Conservation (phyloP, 73 alveolate genomes). For the Tetrahymena malaccensis region DNA sequence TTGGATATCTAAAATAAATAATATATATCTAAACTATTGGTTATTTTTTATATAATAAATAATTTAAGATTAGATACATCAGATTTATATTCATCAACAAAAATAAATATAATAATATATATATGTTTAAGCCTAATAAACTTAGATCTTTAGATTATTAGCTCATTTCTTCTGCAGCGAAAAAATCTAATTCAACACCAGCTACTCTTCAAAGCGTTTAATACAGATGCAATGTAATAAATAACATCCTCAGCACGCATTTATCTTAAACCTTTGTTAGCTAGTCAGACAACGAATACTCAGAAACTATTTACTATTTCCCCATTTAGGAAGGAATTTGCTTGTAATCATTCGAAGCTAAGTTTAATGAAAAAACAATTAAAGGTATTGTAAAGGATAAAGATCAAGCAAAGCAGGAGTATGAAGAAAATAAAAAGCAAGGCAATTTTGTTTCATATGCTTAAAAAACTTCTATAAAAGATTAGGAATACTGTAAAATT, state of each 20-base stretch:
- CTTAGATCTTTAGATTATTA: not conserved
- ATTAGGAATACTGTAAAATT: not conserved
- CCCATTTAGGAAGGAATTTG: not conserved
- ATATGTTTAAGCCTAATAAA: not conserved
- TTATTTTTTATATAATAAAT: too few relatives aligned
- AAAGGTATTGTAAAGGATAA: conserved; percentile 11
- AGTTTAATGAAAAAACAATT: not conserved
- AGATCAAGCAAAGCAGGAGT: conserved; percentile 1
- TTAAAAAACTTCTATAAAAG: not conserved
- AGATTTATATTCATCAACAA: too few relatives aligned
- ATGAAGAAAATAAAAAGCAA: not conserved
- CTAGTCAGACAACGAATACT: not conserved
- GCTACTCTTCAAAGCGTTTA: not conserved
- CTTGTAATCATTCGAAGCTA: not conserved
- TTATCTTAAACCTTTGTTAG: not conserved
- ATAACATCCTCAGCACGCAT: not conserved
- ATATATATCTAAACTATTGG: too few relatives aligned
- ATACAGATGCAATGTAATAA: not conserved
- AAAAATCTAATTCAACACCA: not conserved
- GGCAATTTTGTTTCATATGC: conserved; percentile 11
- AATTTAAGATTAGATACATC: too few relatives aligned
- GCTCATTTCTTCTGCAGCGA: not conserved
- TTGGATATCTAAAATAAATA: too few relatives aligned
- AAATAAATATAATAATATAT: too few relatives aligned
- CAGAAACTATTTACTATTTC: not conserved